Evolutionary conservation across 192 early-diverging fungal species (phyloP), one percentile per base, ranked within the genome.

Genomic region (Entophlyctis helioformis): DNA sequence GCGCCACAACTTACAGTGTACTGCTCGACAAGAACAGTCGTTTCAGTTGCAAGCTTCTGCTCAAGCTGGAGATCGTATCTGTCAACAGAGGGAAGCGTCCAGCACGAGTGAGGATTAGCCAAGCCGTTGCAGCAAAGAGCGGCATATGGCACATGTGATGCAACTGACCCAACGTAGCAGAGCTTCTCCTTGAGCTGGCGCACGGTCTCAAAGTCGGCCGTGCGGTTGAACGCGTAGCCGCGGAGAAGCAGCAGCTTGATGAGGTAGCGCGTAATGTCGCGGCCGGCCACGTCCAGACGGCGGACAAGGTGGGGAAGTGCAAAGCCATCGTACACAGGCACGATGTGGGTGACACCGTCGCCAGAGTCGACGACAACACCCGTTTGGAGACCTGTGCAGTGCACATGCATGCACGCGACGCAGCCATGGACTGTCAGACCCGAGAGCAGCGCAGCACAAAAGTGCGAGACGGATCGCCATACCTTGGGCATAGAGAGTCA

Each of bases 291-390:
- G 62, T 98, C 89, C 42, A 98, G 67, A 38, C 95, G 81, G 56
- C 78, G 78, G 23, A 85, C 85, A 52, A 89, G 63, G 54, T 96
- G 85, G 15, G 89, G 86, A 26, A 91, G 75, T 3, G 92, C 82
- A 55, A 82, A 95, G 25, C 95, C 91, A 49, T 96, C 81, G 59
- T 89, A 94, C n/a, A 98, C 91, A 26, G 95, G 95, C 18, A 98
- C 94, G 67, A 96, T 94, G 55, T 98, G 95, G 9, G 95, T 95
- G 22, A 98, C 95, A 63, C 95, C 92, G 64, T 98, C 95, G 18
- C 95, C 95, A 40, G 91, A 95, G 66, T 98, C 95, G 12, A 98
- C 85, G 3, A 98, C 95, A 34, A 96, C 90, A 59, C 95, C 95
- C 15, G 95, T 95, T 47, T 84, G 68, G 48, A 95, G 62, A 46